These are phyloP conservation scores for Coemansia sp. DNA, from an alignment of 192 early-diverging fungal genomes.

Conservation along the genomic window DNA sequence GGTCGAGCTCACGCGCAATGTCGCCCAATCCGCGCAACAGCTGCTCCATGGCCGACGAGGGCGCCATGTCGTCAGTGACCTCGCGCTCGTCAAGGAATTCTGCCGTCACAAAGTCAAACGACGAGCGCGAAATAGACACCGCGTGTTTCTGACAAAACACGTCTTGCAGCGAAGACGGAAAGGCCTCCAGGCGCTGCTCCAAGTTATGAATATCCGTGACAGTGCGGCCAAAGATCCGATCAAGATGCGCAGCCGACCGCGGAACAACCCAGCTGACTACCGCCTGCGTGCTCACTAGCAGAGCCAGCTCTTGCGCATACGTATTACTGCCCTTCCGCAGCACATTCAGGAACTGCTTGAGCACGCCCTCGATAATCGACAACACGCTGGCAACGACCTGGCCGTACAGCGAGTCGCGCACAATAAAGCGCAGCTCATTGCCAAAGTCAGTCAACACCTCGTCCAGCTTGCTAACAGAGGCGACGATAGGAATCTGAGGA, in stretches of 20 bases:
- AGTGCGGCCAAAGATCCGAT: slow-evolving; percentile 52
- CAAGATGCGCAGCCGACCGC: slow-evolving; percentile 42
- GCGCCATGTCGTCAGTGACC: slow-evolving; percentile 44
- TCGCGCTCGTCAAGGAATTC: slow-evolving; percentile 27
- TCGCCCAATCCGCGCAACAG: slow-evolving; percentile 33
- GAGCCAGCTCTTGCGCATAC: slow-evolving; percentile 45
- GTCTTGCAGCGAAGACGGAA: slow-evolving; percentile 54
- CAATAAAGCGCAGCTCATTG: slow-evolving; percentile 54
- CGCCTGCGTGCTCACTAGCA: slow-evolving; percentile 53
- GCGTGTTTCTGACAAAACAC: slow-evolving; percentile 57
- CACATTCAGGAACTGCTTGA: slow-evolving; percentile 51
- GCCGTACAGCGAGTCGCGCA: slow-evolving; percentile 58
- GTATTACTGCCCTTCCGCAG: slow-evolving; percentile 30
- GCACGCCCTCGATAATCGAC: slow-evolving; percentile 51
- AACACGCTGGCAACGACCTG: slow-evolving; percentile 54
- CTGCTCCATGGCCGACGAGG: slow-evolving; percentile 41
- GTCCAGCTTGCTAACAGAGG: slow-evolving; percentile 50
- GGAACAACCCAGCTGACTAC: slow-evolving; percentile 56
- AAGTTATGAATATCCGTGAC: slow-evolving; percentile 57
- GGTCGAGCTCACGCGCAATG: slow-evolving; percentile 47
- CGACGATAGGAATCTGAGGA: slow-evolving; percentile 43
- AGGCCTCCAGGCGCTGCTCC: slow-evolving; percentile 54
- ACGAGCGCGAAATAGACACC: slow-evolving; percentile 22
- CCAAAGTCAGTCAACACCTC: slow-evolving; percentile 51
- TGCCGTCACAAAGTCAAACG: slow-evolving; percentile 51